Base-by-base conservation (phyloP, 148 eudicot species). In the Bassia scoparia region DNA sequence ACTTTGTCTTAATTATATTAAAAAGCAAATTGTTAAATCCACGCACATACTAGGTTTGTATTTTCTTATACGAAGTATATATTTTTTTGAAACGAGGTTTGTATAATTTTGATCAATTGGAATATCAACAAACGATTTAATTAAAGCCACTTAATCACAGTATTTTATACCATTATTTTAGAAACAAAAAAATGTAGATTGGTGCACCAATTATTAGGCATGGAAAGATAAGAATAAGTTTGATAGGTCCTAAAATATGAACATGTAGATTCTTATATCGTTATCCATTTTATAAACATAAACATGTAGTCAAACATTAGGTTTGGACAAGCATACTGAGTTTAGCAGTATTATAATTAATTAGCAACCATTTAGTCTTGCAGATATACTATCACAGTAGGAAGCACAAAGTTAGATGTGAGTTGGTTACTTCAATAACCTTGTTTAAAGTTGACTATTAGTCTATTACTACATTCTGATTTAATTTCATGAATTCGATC, bases 161-260 rank as follows among this genome's bases (percentile, higher is more conserved):
- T 60, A 35, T 18, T 60, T 33, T 61, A 24, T 20, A 61, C 13
- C 29, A 21, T 7, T 23, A 35, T 63, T 34, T 63, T 63, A 26
- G 37, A 56, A 63, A 63, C 46, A n/a, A 63, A 63, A 48, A 63
- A 5, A 41, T 7, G 26, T 37, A 11, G 67, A 35, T 37, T 63
- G 67, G 67, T 37, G 67, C 48, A 63, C 67, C 67, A 63, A 63
- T 63, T 63, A 35, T 63, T 66, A 66, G 53, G 33, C 52, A 44
- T 66, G 7, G 69, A 31, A 41, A 53, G 69, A 41, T 66, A 66
- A 38, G 69, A 66, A 66, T 23, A 35, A 44, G 38, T 2, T 26
- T 66, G 52, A 66, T 43, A 24, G 30, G 53, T 43, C 5, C n/a
- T 24, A 66, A 24, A 12, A 0, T 1, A 58, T 26, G 13, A n/a